Percentiles rank a stretch among this genome's conserved stretches.
Conservation (phyloP, 2,329 filamentous ascomycete genomes). For the Xylaria sp. region DNA sequence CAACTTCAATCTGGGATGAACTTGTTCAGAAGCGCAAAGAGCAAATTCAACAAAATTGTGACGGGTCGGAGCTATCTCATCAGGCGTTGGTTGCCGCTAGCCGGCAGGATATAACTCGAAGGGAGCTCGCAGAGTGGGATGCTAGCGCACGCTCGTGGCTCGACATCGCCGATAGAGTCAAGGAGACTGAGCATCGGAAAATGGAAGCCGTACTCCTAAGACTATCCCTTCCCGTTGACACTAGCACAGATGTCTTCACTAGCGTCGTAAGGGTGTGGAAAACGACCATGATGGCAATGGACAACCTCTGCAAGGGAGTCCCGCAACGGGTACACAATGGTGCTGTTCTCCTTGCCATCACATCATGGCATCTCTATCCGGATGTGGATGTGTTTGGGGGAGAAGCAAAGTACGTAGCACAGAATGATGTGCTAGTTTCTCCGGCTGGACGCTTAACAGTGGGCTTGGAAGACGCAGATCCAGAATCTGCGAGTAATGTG, state of each 20-base stretch:
- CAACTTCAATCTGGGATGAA: conserved; percentile 40
- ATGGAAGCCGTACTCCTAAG: background rate
- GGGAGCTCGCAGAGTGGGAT: conserved; percentile 49
- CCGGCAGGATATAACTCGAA: conserved; percentile 3
- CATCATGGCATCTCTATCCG: conserved; percentile 7
- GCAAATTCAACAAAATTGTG: background rate
- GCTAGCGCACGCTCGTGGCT: conserved; percentile 54
- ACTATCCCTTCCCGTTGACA: background rate
- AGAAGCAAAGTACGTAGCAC: conserved; percentile 12
- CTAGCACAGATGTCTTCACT: conserved; percentile 41
- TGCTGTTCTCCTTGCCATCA: background rate
- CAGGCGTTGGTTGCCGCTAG: background rate
- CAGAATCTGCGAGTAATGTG: conserved; percentile 7
- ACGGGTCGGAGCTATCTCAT: background rate
- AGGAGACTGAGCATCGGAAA: conserved; percentile 46
- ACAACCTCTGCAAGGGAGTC: conserved; percentile 47
- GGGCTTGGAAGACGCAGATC: conserved; percentile 24
- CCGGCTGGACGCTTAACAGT: conserved; percentile 23
- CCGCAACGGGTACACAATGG: conserved; percentile 39
- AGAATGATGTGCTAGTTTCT: conserved; percentile 19
- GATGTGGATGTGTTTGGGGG: background rate
- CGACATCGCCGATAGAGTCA: conserved; percentile 47
- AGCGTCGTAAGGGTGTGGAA: conserved; percentile 50
- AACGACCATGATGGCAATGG: conserved; percentile 43
- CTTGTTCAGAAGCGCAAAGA: conserved; percentile 27